phyloP scores from a whole-genome alignment of 352 stramenopile species.

The Globisporangium carolinianum region DNA sequence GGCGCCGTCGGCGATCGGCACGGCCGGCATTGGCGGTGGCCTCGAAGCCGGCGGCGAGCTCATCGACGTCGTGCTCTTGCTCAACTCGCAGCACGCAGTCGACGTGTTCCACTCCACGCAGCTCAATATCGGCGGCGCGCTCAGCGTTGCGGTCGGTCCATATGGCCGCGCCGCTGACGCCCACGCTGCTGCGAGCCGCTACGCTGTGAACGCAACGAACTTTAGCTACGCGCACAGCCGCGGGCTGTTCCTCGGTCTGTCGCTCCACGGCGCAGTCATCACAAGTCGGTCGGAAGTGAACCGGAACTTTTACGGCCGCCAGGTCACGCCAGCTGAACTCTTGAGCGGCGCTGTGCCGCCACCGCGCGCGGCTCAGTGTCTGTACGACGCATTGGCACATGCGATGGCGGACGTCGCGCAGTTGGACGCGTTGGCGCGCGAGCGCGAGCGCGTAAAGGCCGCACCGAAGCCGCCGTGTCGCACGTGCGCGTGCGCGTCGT shows the following conservation, averaged over 20 bases:
- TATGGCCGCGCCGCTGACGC: conserved; percentile 80
- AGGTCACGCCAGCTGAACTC: conserved; percentile 74
- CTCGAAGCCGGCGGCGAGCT: conserved; percentile 88
- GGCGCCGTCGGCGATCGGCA: conserved; percentile 91
- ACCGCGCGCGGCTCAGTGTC: conserved; percentile 56
- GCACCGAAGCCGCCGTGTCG: conserved; percentile 15
- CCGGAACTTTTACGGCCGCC: conserved; percentile 92
- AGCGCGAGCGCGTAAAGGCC: conserved; percentile 17
- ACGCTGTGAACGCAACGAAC: conserved; percentile 77
- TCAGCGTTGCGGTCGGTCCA: conserved; percentile 88
- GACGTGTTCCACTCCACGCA: conserved; percentile 87
- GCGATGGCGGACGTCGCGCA: conserved; percentile 65
- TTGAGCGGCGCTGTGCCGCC: conserved; percentile 47
- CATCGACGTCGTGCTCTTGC: conserved; percentile 93
- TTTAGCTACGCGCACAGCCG: conserved; percentile 93
- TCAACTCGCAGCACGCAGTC: conserved; percentile 89
- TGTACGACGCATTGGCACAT: conserved; percentile 72
- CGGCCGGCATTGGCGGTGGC: conserved; percentile 80
- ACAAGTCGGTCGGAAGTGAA: conserved; percentile 89
- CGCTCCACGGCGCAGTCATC: conserved; percentile 90
- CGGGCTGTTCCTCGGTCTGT: conserved; percentile 91
- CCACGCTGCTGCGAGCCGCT: conserved; percentile 70
- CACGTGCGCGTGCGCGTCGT: conserved; percentile 41
- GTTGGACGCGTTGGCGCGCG: conserved; percentile 31
- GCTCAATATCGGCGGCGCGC: conserved; percentile 88